A percentile compares a stretch with the other conserved stretches of the same genome.
Evolutionary conservation across 2,329 filamentous ascomycete species (phyloP).

Genomic region (Colletotrichum australisinense): DNA sequence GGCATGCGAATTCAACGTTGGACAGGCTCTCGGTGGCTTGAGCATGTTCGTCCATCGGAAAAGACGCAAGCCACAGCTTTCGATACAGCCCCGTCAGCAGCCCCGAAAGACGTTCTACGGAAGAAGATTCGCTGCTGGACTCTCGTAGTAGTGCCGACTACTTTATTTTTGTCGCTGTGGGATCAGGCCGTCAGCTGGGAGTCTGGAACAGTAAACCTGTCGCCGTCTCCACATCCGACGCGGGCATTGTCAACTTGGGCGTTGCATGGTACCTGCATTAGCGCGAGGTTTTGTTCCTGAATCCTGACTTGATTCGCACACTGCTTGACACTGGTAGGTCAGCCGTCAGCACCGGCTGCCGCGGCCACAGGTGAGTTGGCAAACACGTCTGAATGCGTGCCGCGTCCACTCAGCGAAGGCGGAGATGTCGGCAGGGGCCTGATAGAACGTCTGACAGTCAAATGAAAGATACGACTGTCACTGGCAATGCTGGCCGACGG

Average conservation of each 20-base stretch:
- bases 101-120: constrained; percentile 10
- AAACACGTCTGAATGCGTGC: background rate
- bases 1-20: background rate
- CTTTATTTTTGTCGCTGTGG: constrained; percentile 22
- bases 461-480: constrained; percentile 20
- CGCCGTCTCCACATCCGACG: background rate
- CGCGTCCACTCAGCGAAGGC: constrained; percentile 7
- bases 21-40: constrained; percentile 8
- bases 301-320: constrained; percentile 13
- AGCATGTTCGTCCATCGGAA: background rate
- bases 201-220: constrained; percentile 8
- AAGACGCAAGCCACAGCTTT: constrained; percentile 15
- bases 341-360: constrained; percentile 24
- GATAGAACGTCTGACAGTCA: constrained; percentile 18
- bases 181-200: background rate
- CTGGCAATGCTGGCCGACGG: constrained; percentile 2
- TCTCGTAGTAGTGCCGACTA: background rate
- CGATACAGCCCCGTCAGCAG: constrained; percentile 11
- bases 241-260: constrained; percentile 1
- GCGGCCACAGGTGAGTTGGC: constrained; percentile 16
- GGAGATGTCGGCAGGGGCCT: background rate
- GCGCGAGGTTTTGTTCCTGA: background rate
- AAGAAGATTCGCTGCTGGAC: background rate
- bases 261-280: constrained; percentile 31
- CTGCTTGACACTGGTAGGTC: constrained; percentile 23